Evolutionary conservation across 257 asterid genomes (phyloP).

Genomic region (Scutellaria minor): DNA sequence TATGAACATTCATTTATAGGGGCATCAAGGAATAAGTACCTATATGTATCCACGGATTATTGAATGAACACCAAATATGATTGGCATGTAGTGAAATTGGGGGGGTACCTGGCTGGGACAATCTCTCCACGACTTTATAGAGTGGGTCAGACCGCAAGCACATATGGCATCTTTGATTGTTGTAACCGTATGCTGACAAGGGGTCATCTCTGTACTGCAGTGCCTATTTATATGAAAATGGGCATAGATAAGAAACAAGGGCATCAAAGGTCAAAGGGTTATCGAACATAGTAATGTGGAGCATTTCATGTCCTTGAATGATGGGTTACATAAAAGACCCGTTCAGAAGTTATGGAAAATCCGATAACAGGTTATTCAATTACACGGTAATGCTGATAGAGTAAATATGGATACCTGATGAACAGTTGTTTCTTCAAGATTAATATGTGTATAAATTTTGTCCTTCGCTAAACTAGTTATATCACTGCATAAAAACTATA

Average conservation of each 20-base stretch:
- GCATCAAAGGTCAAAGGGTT: background rate
- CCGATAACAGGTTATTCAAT: background rate
- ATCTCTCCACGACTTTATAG: constrained; percentile 72
- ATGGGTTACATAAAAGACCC: too few species aligned
- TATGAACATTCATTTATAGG: background rate
- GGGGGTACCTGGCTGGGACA: constrained; percentile 81
- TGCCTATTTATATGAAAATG: constrained; percentile 50
- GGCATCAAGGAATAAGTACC: background rate
- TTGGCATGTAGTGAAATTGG: background rate
- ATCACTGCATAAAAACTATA: constrained; percentile 60
- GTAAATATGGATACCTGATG: constrained; percentile 60
- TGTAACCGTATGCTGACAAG: constrained; percentile 51
- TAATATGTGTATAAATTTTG: constrained; percentile 70
- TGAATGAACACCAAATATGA: background rate
- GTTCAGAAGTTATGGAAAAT: background rate
- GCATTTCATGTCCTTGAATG: background rate
- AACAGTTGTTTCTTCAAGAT: constrained; percentile 82
- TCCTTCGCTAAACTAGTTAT: constrained; percentile 94
- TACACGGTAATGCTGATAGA: constrained; percentile 18
- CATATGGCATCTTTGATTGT: constrained; percentile 87
- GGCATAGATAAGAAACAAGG: constrained; percentile 7
- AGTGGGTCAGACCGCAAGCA: constrained; percentile 85
- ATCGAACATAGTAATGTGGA: background rate
- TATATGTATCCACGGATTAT: background rate
- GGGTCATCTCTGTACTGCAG: constrained; percentile 90